These are phyloP conservation scores for Tolypocladium amazonense DNA, from an alignment of 2,329 filamentous ascomycete genomes.

Conservation along the genomic window DNA sequence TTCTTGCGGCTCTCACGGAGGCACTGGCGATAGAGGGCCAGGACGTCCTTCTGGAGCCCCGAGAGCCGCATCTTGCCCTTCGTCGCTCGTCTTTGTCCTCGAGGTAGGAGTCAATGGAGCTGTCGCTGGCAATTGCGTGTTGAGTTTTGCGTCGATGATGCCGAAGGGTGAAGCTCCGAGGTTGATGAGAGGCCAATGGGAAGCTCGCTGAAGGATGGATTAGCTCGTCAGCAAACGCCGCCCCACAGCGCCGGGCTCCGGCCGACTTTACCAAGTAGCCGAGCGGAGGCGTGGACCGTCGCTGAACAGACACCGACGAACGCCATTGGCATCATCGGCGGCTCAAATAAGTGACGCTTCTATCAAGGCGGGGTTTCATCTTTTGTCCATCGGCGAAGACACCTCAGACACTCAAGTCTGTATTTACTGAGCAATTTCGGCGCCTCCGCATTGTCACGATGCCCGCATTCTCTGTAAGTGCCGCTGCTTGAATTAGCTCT, in stretches of 20 bases:
- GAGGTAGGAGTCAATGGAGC: not conserved
- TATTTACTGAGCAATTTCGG: slow-evolving; percentile 11
- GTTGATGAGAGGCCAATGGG: not conserved
- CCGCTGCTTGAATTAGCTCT: not conserved
- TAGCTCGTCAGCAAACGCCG: not conserved
- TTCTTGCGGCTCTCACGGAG: slow-evolving; percentile 74
- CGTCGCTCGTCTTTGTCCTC: not conserved
- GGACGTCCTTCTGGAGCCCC: slow-evolving; percentile 81
- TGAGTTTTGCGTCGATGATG: not conserved
- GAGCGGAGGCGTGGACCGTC: not conserved
- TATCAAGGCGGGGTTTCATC: not conserved
- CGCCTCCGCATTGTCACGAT: slow-evolving; percentile 14
- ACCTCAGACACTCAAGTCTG: slow-evolving; percentile 13
- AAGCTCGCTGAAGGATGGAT: not conserved
- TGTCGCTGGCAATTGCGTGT: not conserved
- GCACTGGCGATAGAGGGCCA: slow-evolving; percentile 78
- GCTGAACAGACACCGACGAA: not conserved
- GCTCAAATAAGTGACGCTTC: not conserved
- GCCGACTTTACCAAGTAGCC: not conserved
- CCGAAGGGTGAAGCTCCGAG: not conserved
- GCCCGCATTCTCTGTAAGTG: slow-evolving; percentile 35
- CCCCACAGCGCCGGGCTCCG: not conserved
- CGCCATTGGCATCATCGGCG: not conserved
- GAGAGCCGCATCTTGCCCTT: slow-evolving; percentile 43
- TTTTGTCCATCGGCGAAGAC: not conserved